phyloP scores from a whole-genome alignment of 768 basidiomycete species.

The Leccinum subgranulosum region DNA sequence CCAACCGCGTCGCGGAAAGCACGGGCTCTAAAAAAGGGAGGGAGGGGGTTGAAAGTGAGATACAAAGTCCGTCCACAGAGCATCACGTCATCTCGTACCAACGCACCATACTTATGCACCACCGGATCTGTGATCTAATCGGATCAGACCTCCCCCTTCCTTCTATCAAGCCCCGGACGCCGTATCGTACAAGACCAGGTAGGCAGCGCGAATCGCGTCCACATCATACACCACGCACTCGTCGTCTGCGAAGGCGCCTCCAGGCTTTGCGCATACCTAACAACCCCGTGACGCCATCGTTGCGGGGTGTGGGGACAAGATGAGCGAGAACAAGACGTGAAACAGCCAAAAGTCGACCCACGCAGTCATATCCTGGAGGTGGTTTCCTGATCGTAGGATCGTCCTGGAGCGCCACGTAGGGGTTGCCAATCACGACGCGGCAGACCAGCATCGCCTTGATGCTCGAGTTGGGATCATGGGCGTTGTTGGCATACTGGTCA shows the following conservation, averaged over 20 bases:
- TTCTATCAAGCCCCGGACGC: neutral
- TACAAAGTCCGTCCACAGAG: too few species aligned
- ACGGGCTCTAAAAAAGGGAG: too few species aligned
- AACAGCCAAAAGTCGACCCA: constrained; percentile 3
- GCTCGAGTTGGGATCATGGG: constrained; percentile 4
- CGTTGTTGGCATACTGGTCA: constrained; percentile 13
- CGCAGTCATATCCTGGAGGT: constrained; percentile 20
- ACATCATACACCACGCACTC: constrained; percentile 26
- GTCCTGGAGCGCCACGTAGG: constrained; percentile 5
- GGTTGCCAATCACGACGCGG: constrained; percentile 20
- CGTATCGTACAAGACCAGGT: constrained; percentile 22
- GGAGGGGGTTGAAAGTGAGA: too few species aligned
- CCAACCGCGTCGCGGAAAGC: too few species aligned
- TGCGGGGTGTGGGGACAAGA: too few species aligned
- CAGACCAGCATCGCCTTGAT: constrained; percentile 23
- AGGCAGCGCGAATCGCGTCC: constrained; percentile 24
- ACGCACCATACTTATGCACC: constrained; percentile 4
- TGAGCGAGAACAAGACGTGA: neutral
- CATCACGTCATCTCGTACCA: constrained; percentile 14
- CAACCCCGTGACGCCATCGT: neutral
- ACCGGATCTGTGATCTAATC: constrained; percentile 8
- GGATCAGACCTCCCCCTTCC: neutral
- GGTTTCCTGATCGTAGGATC: constrained; percentile 11
- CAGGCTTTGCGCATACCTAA: constrained; percentile 17
- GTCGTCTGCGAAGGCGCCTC: constrained; percentile 14